phyloP scores from a whole-genome alignment of 306 rosid species.

The Malus fusca region DNA sequence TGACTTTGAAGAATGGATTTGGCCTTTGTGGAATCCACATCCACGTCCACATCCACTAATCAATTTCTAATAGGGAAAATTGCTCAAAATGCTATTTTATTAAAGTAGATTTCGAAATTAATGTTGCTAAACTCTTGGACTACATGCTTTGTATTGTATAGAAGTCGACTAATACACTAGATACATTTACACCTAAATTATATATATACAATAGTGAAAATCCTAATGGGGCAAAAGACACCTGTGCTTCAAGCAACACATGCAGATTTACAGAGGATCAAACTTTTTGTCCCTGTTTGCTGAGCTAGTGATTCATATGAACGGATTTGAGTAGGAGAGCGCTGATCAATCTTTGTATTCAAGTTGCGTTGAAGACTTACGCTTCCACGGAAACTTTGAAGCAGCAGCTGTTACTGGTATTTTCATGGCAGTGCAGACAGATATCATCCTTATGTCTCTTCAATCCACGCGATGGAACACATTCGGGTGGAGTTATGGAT shows the following conservation, averaged over 20 bases:
- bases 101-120: neutral
- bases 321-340: neutral
- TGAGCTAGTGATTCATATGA: neutral
- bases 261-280: neutral
- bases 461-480: neutral
- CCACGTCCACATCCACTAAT: neutral
- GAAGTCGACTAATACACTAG: neutral
- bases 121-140: neutral
- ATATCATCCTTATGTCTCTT: neutral
- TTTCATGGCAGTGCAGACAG: neutral
- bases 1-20: neutral
- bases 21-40: neutral
- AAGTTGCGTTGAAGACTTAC: neutral
- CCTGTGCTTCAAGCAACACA: neutral
- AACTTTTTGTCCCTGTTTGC: neutral
- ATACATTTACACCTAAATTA: neutral
- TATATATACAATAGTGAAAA: neutral
- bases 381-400: neutral
- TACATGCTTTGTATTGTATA: neutral
- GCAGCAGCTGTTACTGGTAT: neutral
- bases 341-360: neutral
- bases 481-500: neutral
- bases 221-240: neutral
- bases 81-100: neutral
- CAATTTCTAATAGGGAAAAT: neutral